phyloP scores from a whole-genome alignment of 1,284 basidiomycete genomes.

The Puccinia polysora region DNA sequence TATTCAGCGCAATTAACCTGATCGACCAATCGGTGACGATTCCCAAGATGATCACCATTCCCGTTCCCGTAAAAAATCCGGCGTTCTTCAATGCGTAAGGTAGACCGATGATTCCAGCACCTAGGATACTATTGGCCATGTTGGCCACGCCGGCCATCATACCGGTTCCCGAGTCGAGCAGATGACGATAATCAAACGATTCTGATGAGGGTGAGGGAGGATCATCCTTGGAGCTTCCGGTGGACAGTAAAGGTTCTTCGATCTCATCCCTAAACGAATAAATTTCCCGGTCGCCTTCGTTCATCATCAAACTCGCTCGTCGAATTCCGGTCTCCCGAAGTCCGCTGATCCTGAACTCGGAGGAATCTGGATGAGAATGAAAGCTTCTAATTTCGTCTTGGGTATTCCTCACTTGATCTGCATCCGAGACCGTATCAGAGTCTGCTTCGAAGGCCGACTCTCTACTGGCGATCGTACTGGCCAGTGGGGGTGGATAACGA shows the following conservation, averaged over 20 bases:
- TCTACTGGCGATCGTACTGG: slow-evolving; percentile 37
- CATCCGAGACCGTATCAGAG: slow-evolving; percentile 34
- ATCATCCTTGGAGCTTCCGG: background rate
- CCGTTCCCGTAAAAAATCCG: slow-evolving; percentile 79
- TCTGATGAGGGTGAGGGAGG: background rate
- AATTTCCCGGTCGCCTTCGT: background rate
- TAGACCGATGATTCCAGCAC: slow-evolving; percentile 69
- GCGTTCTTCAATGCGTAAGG: slow-evolving; percentile 90
- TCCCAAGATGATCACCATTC: slow-evolving; percentile 74
- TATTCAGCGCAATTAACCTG: slow-evolving; percentile 83
- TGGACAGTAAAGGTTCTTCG: slow-evolving; percentile 14
- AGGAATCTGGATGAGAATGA: background rate
- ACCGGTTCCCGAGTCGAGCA: slow-evolving; percentile 28
- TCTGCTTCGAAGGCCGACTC: slow-evolving; percentile 42
- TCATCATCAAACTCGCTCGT: background rate
- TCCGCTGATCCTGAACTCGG: background rate
- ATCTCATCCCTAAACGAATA: background rate
- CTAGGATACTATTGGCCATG: slow-evolving; percentile 87
- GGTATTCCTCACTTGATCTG: background rate
- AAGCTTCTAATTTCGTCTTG: background rate
- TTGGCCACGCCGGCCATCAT: slow-evolving; percentile 46
- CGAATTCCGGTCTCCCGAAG: background rate
- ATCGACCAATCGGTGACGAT: slow-evolving; percentile 96
- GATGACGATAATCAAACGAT: slow-evolving; percentile 20
- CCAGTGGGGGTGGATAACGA: slow-evolving; percentile 31